Evolutionary conservation across 306 rosid species (phyloP).

Genomic region (Canavalia gladiata): DNA sequence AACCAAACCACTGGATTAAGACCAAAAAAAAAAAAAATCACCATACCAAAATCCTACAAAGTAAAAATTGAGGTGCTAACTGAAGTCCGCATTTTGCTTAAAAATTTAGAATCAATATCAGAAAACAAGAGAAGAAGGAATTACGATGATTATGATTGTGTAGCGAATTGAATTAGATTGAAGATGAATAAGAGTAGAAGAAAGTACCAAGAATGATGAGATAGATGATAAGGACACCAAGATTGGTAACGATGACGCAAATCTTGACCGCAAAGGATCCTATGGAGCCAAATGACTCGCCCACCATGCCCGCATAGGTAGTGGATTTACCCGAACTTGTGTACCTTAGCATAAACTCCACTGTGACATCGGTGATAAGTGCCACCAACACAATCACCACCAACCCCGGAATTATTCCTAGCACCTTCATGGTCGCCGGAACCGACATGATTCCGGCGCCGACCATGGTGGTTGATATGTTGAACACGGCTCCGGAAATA

Average conservation of each 20-base stretch:
- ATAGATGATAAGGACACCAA: constrained; percentile 65
- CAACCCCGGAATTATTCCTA: constrained; percentile 66
- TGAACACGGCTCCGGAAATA: constrained; percentile 62
- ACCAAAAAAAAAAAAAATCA: too few species aligned
- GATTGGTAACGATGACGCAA: constrained; percentile 61
- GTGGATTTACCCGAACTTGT: constrained; percentile 54
- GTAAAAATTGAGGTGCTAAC: too few species aligned
- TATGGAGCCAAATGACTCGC: constrained; percentile 57
- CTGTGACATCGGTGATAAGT: constrained; percentile 57
- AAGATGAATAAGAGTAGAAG: neutral
- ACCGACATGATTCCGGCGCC: constrained; percentile 79
- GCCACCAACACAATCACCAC: constrained; percentile 56
- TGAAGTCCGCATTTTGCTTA: too few species aligned
- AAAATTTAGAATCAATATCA: neutral
- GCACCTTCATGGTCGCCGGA: constrained; percentile 72
- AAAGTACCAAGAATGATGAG: constrained; percentile 66
- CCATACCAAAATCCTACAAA: too few species aligned
- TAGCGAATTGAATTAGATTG: too few species aligned
- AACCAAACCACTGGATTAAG: too few species aligned
- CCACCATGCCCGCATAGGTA: constrained; percentile 67
- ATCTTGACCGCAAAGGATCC: constrained; percentile 64
- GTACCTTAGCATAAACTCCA: constrained; percentile 66
- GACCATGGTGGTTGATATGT: constrained; percentile 68
- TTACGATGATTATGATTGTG: too few species aligned
- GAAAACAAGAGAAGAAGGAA: neutral